Conservation (phyloP, 305 asterid genomes). For the Rubia peregrina region DNA sequence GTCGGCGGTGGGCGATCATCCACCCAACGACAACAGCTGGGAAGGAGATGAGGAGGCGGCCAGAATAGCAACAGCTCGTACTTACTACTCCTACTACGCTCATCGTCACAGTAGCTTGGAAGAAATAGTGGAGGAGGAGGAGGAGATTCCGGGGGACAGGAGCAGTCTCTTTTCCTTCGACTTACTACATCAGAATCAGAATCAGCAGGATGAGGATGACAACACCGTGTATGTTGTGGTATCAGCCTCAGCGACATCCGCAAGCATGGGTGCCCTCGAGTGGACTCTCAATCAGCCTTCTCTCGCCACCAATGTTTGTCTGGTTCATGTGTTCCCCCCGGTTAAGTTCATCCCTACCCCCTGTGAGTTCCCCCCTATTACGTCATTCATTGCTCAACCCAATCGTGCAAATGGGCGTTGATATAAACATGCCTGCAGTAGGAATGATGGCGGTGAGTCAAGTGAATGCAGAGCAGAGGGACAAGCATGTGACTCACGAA, state of each 20-base stretch:
- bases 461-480: slow-evolving; percentile 57
- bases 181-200: neutral
- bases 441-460: slow-evolving; percentile 57
- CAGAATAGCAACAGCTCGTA: neutral
- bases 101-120: neutral
- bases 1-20: neutral
- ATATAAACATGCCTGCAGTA: slow-evolving; percentile 32
- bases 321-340: slow-evolving; percentile 60
- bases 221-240: slow-evolving; percentile 45
- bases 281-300: slow-evolving; percentile 39
- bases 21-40: neutral
- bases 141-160: neutral
- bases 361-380: slow-evolving; percentile 25
- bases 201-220: neutral
- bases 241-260: slow-evolving; percentile 19
- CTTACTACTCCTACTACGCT: neutral
- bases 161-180: slow-evolving; percentile 8
- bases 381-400: too few species aligned
- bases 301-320: slow-evolving; percentile 34
- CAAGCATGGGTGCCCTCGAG: slow-evolving; percentile 60
- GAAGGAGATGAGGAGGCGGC: neutral
- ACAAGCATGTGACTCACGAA: slow-evolving; percentile 42
- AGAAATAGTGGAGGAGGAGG: slow-evolving; percentile 1
- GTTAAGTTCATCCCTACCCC: slow-evolving; percentile 62
- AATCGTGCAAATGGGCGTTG: too few species aligned